Evolutionary conservation across 257 asterid species (phyloP).

Genomic region (Paraleonurus japonicus): DNA sequence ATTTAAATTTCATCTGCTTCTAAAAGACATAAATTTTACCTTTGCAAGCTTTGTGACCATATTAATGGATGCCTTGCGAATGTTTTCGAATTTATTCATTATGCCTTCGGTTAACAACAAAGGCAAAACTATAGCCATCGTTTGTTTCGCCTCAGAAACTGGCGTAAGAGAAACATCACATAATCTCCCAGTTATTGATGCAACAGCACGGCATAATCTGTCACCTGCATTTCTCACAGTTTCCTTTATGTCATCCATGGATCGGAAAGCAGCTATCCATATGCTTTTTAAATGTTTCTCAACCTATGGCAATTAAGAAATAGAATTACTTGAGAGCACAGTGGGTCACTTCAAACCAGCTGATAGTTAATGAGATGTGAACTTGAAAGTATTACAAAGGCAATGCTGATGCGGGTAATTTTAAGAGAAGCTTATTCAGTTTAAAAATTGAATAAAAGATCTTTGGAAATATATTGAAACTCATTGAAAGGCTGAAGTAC

Average conservation of each 20-base stretch:
- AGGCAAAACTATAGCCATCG: conserved; percentile 88
- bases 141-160: conserved; percentile 64
- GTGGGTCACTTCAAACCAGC: conserved; percentile 13
- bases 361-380: conserved; percentile 16
- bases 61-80: conserved; percentile 93
- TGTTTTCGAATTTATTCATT: conserved; percentile 83
- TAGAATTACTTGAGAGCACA: conserved; percentile 14
- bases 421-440: neutral
- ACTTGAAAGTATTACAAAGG: no score
- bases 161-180: conserved; percentile 92
- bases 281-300: conserved; percentile 77
- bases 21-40: conserved; percentile 42
- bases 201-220: conserved; percentile 84
- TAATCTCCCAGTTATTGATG: conserved; percentile 77
- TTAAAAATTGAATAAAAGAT: neutral
- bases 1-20: conserved; percentile 12
- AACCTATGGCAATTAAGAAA: conserved; percentile 49
- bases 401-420: neutral
- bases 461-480: neutral
- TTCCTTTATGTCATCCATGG: conserved; percentile 98
- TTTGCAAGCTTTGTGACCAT: conserved; percentile 83
- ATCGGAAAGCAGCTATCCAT: conserved; percentile 94
- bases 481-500: conserved; percentile 1
- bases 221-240: conserved; percentile 97
- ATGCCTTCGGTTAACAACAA: conserved; percentile 88